Conservation (phyloP, 2,329 filamentous ascomycete species). For the Paecilomyces sp. region DNA sequence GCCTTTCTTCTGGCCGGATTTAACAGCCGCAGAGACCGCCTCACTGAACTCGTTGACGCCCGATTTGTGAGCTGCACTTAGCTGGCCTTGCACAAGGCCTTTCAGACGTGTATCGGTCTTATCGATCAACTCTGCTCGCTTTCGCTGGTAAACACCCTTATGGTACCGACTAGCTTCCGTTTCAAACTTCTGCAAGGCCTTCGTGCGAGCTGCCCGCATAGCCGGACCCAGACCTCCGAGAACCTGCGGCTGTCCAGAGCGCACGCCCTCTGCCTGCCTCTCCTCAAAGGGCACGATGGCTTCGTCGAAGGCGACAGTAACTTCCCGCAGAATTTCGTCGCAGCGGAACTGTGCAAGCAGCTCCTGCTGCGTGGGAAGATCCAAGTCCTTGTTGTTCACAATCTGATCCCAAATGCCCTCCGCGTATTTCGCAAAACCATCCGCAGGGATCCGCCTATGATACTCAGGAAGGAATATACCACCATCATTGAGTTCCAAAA, state of each 20-base stretch:
- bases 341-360: constrained; percentile 94
- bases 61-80: constrained; percentile 80
- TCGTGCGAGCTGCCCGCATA: constrained; percentile 64
- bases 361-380: constrained; percentile 94
- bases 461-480: constrained; percentile 90
- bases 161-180: constrained; percentile 89
- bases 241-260: constrained; percentile 65
- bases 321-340: constrained; percentile 91
- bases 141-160: constrained; percentile 86
- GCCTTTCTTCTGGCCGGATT: constrained; percentile 86
- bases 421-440: constrained; percentile 92
- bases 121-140: constrained; percentile 72
- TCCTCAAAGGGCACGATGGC: constrained; percentile 79
- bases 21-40: constrained; percentile 78
- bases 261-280: constrained; percentile 67
- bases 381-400: constrained; percentile 95
- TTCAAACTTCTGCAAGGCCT: constrained; percentile 78
- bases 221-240: constrained; percentile 66
- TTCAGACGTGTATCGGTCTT: constrained; percentile 89
- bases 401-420: constrained; percentile 97
- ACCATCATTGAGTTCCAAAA: constrained; percentile 65
- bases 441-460: constrained; percentile 89
- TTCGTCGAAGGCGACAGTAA: constrained; percentile 74
- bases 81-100: constrained; percentile 78
- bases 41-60: constrained; percentile 81